Percentiles rank a stretch among this genome's conserved stretches.
Conservation (phyloP, 208 protist species). For the Vickermania ingenoplastis region DNA sequence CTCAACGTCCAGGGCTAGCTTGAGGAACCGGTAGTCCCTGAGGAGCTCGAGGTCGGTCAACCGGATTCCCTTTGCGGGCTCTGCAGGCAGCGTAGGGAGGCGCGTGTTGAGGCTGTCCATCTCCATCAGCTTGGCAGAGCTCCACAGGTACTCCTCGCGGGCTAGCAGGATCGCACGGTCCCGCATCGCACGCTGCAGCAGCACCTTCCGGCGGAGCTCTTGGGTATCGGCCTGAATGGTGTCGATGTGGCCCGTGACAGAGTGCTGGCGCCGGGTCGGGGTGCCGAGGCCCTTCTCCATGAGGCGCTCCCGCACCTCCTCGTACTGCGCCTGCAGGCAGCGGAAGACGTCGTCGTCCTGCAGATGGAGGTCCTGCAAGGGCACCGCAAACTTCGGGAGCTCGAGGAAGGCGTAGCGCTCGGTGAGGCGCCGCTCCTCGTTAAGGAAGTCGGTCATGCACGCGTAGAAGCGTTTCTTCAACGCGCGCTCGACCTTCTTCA, state of each 20-base stretch:
- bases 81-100: conserved; percentile 21
- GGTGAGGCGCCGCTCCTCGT: conserved; percentile 23
- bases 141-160: conserved; percentile 13
- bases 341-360: conserved; percentile 17
- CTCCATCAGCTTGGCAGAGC: conserved; percentile 13
- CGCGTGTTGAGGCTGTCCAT: conserved; percentile 21
- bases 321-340: conserved; percentile 17
- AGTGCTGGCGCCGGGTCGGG: conserved; percentile 1
- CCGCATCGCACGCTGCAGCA: conserved; percentile 22
- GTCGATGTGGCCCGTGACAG: neutral
- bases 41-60: conserved; percentile 22
- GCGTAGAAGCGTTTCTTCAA: conserved; percentile 27
- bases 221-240: conserved; percentile 2
- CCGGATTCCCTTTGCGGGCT: conserved; percentile 16
- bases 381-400: conserved; percentile 17
- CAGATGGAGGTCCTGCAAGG: conserved; percentile 29
- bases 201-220: conserved; percentile 7
- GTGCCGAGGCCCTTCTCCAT: neutral
- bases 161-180: conserved; percentile 15
- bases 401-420: conserved; percentile 26
- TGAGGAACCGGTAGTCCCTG: conserved; percentile 19
- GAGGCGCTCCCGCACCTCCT: conserved; percentile 2
- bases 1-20: conserved; percentile 15
- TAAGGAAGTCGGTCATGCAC: conserved; percentile 21
- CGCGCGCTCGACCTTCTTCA: conserved; percentile 36